These are phyloP conservation scores for Eucalyptus regnans DNA, from an alignment of 345 rosid genomes.

Conservation along the genomic window DNA sequence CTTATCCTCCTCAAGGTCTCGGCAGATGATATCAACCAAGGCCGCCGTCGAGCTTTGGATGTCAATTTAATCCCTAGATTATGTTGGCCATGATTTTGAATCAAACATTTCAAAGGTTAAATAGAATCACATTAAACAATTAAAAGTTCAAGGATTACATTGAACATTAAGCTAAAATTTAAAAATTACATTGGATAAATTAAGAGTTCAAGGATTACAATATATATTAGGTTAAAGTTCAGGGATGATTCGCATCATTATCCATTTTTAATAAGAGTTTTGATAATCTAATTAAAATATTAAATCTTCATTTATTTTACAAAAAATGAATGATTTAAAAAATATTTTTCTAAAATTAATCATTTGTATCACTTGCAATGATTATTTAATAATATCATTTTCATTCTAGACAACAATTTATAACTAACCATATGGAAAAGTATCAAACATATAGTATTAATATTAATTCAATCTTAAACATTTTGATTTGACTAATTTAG, in stretches of 20 bases:
- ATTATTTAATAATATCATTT: background rate
- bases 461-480: accelerated
- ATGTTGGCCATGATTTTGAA: no score
- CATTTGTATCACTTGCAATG: background rate
- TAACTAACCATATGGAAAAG: no score
- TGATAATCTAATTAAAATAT: background rate
- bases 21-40: no score
- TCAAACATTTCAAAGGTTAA: no score
- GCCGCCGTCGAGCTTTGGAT: no score
- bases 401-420: background rate
- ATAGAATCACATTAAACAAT: accelerated
- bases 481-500: accelerated
- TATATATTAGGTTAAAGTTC: no score
- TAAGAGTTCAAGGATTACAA: accelerated
- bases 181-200: no score
- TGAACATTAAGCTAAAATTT: no score
- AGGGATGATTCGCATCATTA: accelerated
- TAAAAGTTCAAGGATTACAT: accelerated
- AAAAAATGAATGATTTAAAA: accelerated
- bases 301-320: no score
- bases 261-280: no score
- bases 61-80: accelerated
- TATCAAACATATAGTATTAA: no score
- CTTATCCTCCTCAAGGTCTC: no score
- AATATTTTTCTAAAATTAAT: background rate